Evolutionary conservation across 257 asterid species (phyloP).

Genomic region (Plantago ovata): DNA sequence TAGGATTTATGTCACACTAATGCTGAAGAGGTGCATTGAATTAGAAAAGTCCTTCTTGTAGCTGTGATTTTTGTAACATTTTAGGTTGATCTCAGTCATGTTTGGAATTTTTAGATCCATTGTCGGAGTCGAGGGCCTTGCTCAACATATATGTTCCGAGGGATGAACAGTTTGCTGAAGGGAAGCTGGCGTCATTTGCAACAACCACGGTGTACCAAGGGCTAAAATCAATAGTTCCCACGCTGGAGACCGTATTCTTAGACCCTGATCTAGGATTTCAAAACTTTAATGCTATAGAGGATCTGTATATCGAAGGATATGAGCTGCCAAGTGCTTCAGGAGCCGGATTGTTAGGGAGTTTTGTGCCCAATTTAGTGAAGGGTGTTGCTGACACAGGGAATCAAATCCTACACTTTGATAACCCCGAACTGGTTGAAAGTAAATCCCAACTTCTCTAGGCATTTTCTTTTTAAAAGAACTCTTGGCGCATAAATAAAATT

Average conservation of each 20-base stretch:
- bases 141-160: slow-evolving; percentile 41
- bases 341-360: not conserved
- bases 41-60: too few relatives aligned
- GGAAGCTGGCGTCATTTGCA: slow-evolving; percentile 26
- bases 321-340: slow-evolving; percentile 19
- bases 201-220: slow-evolving; percentile 25
- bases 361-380: not conserved
- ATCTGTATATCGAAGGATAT: slow-evolving; percentile 30
- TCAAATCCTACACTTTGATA: slow-evolving; percentile 24
- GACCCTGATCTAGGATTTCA: slow-evolving; percentile 26
- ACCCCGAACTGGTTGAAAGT: slow-evolving; percentile 34
- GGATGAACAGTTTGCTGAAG: slow-evolving; percentile 42
- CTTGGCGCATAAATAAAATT: not conserved
- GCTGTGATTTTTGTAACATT: not conserved
- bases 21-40: too few relatives aligned
- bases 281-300: slow-evolving; percentile 32
- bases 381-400: slow-evolving; percentile 1
- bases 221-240: slow-evolving; percentile 26
- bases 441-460: not conserved
- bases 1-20: too few relatives aligned
- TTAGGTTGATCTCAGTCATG: not conserved
- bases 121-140: slow-evolving; percentile 28
- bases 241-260: not conserved
- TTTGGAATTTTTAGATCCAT: slow-evolving; percentile 26
- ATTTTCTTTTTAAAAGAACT: too few relatives aligned